Base-by-base conservation (phyloP, 108 stramenopile species). In the Pseudonitzschia delicatissima region DNA sequence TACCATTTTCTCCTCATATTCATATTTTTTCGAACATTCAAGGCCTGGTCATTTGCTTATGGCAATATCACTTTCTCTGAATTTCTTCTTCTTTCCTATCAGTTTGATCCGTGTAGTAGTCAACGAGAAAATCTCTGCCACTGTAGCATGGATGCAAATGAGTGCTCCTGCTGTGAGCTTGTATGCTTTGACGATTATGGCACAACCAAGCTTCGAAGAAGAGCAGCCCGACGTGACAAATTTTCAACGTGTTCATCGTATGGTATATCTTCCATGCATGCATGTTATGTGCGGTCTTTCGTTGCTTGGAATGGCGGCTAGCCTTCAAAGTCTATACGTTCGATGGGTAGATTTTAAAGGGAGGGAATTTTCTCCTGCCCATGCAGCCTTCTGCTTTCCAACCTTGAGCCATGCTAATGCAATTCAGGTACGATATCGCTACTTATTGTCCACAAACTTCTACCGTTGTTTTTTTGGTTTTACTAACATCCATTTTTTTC, bases 71-170 rank as follows among this genome's bases (percentile, higher is more conserved):
- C 49, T 83, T 15, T 61, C 77, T 13, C 47, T 76, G 35, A 79
- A 73, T 42, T 73, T 75, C 20, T 74, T 80, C 62, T 80, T 80
- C 57, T 83, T 87, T 57, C 84, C 86, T 20, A 90, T 87, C 29
- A 87, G 85, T 69, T 55, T 88, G 55, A 82, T 87, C 64, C 85
- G 90, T 53, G 88, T 90, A 13, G 84, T 83, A 27, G 33, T 87
- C 37, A 87, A 87, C 65, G 60, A 82, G 35, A 87, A 87, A 53
- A 90, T 90, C 49, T 87, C 85, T 21, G 82, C 88, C 17, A 80
- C 88, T 17, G 82, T 90, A 25, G 77, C 74, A 35, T 90, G 84
- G 83, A 86, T 90, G 72, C 86, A 90, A 69, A 90, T 90, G 88
- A 77, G 79, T 34, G 84, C 85, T 25, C 88, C 88, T 32, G 79